Percentiles rank a stretch among this genome's conserved stretches.
Conservation (phyloP, 768 basidiomycete species). For the Terana coerulea region DNA sequence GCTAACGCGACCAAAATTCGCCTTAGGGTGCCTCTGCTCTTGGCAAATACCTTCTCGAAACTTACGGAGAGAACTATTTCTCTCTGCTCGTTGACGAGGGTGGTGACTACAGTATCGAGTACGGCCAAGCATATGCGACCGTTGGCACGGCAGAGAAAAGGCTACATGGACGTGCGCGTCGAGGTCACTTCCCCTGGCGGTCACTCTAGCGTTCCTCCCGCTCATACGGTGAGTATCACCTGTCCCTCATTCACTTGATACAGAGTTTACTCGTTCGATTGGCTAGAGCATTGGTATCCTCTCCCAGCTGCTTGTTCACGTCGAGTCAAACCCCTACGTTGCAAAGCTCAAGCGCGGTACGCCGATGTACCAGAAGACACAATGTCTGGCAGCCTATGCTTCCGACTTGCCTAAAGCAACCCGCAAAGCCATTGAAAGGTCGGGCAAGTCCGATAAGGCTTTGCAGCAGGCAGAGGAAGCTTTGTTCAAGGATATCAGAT, state of each 20-base stretch:
- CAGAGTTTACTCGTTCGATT: not conserved
- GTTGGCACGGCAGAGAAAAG: constrained; percentile 36
- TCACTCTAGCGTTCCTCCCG: constrained; percentile 50
- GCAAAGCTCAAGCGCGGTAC: constrained; percentile 28
- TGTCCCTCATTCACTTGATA: not conserved
- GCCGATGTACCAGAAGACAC: constrained; percentile 31
- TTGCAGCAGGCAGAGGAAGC: constrained; percentile 33
- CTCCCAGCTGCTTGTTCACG: constrained; percentile 39
- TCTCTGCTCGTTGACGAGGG: constrained; percentile 61
- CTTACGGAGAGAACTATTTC: constrained; percentile 47
- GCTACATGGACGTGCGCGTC: constrained; percentile 39
- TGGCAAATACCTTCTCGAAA: constrained; percentile 34
- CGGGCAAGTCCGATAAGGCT: constrained; percentile 25
- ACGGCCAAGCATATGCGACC: constrained; percentile 29
- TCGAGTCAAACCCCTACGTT: constrained; percentile 43
- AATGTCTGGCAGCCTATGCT: constrained; percentile 41
- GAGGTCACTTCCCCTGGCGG: constrained; percentile 46
- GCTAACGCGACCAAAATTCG: not conserved
- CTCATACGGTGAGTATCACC: constrained; percentile 40
- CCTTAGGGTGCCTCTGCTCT: constrained; percentile 40
- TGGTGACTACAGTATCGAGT: constrained; percentile 27
- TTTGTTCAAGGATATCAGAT: constrained; percentile 22
- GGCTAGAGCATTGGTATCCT: constrained; percentile 49
- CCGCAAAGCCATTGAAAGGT: constrained; percentile 25
- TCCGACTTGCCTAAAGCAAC: constrained; percentile 32